A percentile compares a stretch with the other conserved stretches of the same genome.
phyloP scores from a whole-genome alignment of 176 grass and related monocot genomes.

The Hordeum marinum region DNA sequence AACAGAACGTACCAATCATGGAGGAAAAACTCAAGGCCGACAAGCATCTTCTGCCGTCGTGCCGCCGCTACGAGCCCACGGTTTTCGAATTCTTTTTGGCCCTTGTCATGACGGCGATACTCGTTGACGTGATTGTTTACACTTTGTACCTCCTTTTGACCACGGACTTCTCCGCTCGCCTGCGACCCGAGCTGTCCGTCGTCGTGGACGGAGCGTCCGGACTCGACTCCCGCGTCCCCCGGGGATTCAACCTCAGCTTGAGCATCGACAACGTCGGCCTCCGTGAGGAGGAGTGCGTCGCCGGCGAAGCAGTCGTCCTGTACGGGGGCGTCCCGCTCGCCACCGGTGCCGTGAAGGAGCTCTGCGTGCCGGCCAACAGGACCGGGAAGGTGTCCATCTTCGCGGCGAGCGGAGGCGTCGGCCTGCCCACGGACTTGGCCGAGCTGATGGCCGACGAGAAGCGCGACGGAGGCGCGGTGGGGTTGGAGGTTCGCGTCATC shows the following conservation, averaged over 20 bases:
- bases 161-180: neutral
- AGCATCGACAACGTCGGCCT: neutral
- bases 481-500: neutral
- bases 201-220: neutral
- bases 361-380: neutral
- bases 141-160: neutral
- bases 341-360: neutral
- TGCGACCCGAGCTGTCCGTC: neutral
- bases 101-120: neutral
- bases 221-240: neutral
- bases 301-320: slow-evolving; percentile 6
- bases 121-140: neutral
- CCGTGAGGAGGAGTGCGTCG: neutral
- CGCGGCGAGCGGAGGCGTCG: slow-evolving; percentile 11
- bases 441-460: neutral
- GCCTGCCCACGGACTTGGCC: neutral
- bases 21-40: neutral
- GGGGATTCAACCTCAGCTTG: slow-evolving; percentile 13
- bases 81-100: too few relatives aligned
- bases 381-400: neutral
- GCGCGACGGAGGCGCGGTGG: neutral
- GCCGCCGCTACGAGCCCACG: too few relatives aligned
- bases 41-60: neutral
- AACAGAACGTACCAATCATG: neutral
- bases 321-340: slow-evolving; percentile 1